phyloP scores from a whole-genome alignment of 768 basidiomycete genomes.

The Russula brevipes region DNA sequence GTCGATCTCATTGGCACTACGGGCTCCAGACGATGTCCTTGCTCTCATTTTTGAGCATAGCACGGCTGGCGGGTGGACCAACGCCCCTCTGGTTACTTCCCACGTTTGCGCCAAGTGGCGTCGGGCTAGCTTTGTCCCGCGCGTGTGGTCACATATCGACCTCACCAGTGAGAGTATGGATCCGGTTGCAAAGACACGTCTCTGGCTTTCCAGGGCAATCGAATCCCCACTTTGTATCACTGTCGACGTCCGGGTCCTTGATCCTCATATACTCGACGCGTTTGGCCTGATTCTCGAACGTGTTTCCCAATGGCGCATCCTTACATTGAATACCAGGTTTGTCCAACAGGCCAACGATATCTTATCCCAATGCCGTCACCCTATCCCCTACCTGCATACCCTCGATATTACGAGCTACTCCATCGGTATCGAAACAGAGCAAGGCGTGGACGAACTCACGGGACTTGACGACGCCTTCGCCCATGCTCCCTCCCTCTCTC shows the following conservation, averaged over 20 bases:
- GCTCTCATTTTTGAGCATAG: slow-evolving; percentile 50
- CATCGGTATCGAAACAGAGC: slow-evolving; percentile 5
- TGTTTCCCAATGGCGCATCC: slow-evolving; percentile 41
- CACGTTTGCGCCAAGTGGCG: slow-evolving; percentile 60
- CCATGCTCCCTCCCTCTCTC: slow-evolving; percentile 34
- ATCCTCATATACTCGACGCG: slow-evolving; percentile 10
- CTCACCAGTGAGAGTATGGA: slow-evolving; percentile 44
- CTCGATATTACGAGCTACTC: slow-evolving; percentile 29
- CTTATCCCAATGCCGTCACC: slow-evolving; percentile 35
- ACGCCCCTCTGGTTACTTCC: slow-evolving; percentile 50
- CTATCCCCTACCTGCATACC: slow-evolving; percentile 37
- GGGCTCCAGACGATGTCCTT: slow-evolving; percentile 51
- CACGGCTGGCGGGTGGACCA: slow-evolving; percentile 46
- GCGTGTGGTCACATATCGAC: slow-evolving; percentile 54
- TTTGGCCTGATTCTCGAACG: slow-evolving; percentile 36
- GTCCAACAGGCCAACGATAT: slow-evolving; percentile 39
- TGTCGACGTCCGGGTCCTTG: slow-evolving; percentile 38
- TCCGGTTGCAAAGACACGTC: slow-evolving; percentile 39
- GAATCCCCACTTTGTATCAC: slow-evolving; percentile 43
- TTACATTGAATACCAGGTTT: slow-evolving; percentile 39
- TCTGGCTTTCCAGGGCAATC: slow-evolving; percentile 49
- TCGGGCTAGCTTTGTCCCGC: slow-evolving; percentile 45
- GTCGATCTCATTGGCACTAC: slow-evolving; percentile 50
- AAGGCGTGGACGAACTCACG: slow-evolving; percentile 11
- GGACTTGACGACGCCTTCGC: slow-evolving; percentile 28